Evolutionary conservation across 2,329 filamentous ascomycete genomes (phyloP).

Genomic region (Tetracladium maxilliforme): DNA sequence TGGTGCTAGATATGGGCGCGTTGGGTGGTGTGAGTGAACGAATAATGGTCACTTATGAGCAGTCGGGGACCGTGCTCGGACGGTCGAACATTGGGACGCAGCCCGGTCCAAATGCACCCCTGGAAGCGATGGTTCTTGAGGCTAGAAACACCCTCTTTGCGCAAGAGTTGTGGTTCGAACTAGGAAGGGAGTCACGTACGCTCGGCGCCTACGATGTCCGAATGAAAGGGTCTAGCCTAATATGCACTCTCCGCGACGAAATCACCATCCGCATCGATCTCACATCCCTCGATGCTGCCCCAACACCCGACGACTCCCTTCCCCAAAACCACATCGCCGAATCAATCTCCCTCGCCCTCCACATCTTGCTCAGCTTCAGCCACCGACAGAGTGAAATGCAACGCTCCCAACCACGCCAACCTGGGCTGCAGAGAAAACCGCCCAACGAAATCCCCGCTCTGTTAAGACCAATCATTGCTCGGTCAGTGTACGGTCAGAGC

Average conservation of each 20-base stretch:
- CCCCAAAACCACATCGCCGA: slow-evolving; percentile 41
- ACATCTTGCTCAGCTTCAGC: slow-evolving; percentile 63
- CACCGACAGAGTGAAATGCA: slow-evolving; percentile 62
- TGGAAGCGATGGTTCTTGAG: slow-evolving; percentile 57
- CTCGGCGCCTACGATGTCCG: slow-evolving; percentile 58
- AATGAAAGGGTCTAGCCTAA: slow-evolving; percentile 42
- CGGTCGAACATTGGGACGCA: too few species aligned
- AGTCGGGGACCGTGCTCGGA: too few species aligned
- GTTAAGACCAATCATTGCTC: too few species aligned
- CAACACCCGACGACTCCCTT: slow-evolving; percentile 14
- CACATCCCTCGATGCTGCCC: slow-evolving; percentile 35
- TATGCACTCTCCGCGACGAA: too few species aligned
- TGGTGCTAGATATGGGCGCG: slow-evolving; percentile 68
- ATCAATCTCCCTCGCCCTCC: slow-evolving; percentile 49
- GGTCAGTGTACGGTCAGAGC: too few species aligned
- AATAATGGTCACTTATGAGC: too few species aligned
- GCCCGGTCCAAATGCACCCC: slow-evolving; percentile 36
- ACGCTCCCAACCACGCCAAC: slow-evolving; percentile 48
- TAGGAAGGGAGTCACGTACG: slow-evolving; percentile 65
- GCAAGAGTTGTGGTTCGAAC: slow-evolving; percentile 81
- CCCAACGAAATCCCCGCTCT: too few species aligned
- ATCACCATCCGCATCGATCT: slow-evolving; percentile 55
- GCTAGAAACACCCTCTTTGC: slow-evolving; percentile 69
- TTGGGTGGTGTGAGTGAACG: too few species aligned
- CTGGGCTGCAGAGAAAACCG: too few species aligned